Base-by-base conservation (phyloP, 1,139 yeast species). In the Protomyces inouyei region DNA sequence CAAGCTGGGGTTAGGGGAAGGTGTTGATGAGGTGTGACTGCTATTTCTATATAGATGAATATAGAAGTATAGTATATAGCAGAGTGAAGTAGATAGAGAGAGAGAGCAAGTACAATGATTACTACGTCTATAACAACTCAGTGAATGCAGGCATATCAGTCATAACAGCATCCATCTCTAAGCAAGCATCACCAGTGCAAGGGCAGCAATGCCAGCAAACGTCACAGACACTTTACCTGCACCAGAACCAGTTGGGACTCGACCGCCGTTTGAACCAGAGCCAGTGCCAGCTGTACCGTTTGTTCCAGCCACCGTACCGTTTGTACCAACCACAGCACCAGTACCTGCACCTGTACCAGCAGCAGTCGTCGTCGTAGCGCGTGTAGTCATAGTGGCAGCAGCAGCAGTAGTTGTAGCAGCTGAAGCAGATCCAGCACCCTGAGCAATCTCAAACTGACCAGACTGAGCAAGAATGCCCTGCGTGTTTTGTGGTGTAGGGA, bases 401-500 rank as follows among this genome's bases (percentile, higher is more conserved):
- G 53, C 23, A 14, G 61, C 55, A 14, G 53, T 45, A n/a, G n/a
- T 23, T 0, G 53, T 23, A 23, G 51, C 12, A 12, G 51, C 51
- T 2, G 61, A 4, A 12, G 40, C 21, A 12, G 54, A 25, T 28
- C 32, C 12, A 21, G 63, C 36, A 28, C 63, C 63, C 16, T 59
- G 63, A 3, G 43, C 52, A 21, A 59, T 48, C 21, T 35, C 35
- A 51, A 59, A 59, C 12, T 55, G 53, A 3, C 63, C 63, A 6
- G 63, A 59, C 45, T 59, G 63, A 21, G 63, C 63, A 18, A 52
- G 57, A n/a, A 59, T 59, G 14, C 63, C 63, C 18, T 51, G n/a
- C n/a, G 38, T n/a, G 14, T 51, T 51, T 40, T 43, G 35, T 12
- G 63, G 38, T 4, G 63, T 52, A 14, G 63, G 43, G 5, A 55